phyloP scores from a whole-genome alignment of 1,139 yeast species.

The Magnusiomyces tetraspermus region DNA sequence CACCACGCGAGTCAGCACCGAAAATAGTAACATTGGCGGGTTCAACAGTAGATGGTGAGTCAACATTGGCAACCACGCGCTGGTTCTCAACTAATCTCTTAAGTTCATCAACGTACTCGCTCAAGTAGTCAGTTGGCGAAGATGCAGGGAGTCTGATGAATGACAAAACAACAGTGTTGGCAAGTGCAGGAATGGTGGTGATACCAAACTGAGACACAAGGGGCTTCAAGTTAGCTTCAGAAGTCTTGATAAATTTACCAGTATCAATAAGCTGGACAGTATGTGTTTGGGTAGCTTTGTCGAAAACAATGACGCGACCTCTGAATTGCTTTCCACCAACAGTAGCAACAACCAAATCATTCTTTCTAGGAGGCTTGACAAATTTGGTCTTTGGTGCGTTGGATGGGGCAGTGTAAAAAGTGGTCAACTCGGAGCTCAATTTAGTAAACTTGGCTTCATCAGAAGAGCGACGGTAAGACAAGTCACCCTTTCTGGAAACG shows the following conservation, averaged over 20 bases:
- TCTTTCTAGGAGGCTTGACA: constrained; percentile 39
- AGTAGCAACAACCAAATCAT: constrained; percentile 50
- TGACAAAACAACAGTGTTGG: constrained; percentile 48
- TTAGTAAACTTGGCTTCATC: constrained; percentile 20
- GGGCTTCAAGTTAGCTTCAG: constrained; percentile 41
- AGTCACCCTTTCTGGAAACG: constrained; percentile 41
- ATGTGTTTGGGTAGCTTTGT: constrained; percentile 39
- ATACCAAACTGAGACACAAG: constrained; percentile 47
- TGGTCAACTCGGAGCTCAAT: constrained; percentile 32
- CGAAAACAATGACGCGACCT: constrained; percentile 46
- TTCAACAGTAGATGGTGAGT: constrained; percentile 33
- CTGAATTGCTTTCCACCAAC: constrained; percentile 52
- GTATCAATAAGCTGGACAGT: constrained; percentile 57
- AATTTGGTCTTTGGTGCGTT: constrained; percentile 29
- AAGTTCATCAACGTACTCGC: constrained; percentile 50
- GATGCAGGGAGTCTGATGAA: constrained; percentile 53
- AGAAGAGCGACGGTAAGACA: constrained; percentile 42
- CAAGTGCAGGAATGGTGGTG: constrained; percentile 43
- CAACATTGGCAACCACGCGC: constrained; percentile 48
- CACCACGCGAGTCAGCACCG: constrained; percentile 50
- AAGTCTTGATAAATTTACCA: constrained; percentile 48
- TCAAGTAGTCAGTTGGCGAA: constrained; percentile 48
- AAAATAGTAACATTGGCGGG: constrained; percentile 45
- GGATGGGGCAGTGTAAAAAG: constrained; percentile 35
- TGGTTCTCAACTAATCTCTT: constrained; percentile 48